Evolutionary conservation across 2,329 filamentous ascomycete genomes (phyloP).

Genomic region (Drechslerella dactyloides): DNA sequence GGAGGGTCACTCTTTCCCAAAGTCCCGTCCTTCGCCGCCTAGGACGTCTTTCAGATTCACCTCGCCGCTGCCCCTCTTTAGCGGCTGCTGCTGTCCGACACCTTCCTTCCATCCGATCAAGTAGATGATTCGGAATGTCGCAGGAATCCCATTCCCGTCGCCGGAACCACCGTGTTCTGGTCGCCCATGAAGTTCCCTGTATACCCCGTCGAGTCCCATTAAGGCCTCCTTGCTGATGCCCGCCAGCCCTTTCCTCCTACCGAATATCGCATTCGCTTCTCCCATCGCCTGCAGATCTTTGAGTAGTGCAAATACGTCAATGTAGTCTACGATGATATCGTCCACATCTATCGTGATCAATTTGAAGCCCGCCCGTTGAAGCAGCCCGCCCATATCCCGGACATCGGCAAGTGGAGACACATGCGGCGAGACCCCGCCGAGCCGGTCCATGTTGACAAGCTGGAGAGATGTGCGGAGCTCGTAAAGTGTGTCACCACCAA

Average conservation of each 20-base stretch:
- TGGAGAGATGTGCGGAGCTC: conserved; percentile 93
- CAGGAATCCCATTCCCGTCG: conserved; percentile 67
- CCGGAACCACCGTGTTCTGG: conserved; percentile 62
- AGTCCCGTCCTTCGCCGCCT: conserved; percentile 59
- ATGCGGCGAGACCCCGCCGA: conserved; percentile 89
- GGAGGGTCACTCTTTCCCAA: neutral
- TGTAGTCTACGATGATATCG: conserved; percentile 94
- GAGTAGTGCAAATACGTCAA: conserved; percentile 88
- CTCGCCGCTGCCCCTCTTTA: conserved; percentile 82
- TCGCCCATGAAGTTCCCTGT: conserved; percentile 84
- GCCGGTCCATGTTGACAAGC: conserved; percentile 85
- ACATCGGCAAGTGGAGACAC: conserved; percentile 92
- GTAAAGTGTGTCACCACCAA: conserved; percentile 90
- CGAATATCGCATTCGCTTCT: conserved; percentile 85
- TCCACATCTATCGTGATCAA: conserved; percentile 96
- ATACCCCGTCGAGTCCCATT: conserved; percentile 86
- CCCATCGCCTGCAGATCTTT: conserved; percentile 95
- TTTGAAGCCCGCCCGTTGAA: conserved; percentile 89
- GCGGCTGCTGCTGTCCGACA: conserved; percentile 75
- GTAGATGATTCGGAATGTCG: conserved; percentile 92
- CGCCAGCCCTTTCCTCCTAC: conserved; percentile 73
- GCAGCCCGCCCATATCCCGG: conserved; percentile 82
- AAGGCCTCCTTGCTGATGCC: conserved; percentile 80
- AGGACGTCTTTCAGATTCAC: conserved; percentile 86
- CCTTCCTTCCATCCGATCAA: conserved; percentile 91